Conservation (phyloP, 805 yeast genomes). For the Saccharomycopsis olivae region DNA sequence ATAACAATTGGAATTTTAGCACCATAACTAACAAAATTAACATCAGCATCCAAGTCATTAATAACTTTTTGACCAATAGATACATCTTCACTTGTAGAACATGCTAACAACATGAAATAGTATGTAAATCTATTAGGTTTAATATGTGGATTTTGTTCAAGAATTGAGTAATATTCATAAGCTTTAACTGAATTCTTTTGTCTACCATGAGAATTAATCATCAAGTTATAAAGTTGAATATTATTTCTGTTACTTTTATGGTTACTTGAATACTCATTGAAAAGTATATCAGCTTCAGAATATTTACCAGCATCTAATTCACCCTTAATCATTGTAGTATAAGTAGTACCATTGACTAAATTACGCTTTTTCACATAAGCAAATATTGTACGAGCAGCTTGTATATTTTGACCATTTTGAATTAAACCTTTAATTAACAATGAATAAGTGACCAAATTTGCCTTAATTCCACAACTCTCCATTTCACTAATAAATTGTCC, state of each 20-base stretch:
- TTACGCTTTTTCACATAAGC: constrained; percentile 33
- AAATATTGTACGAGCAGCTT: constrained; percentile 42
- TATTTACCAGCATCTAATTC: constrained; percentile 28
- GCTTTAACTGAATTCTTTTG: constrained; percentile 15
- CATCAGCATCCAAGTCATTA: neutral
- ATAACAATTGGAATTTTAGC: constrained; percentile 28
- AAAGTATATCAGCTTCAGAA: constrained; percentile 27
- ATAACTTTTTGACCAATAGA: constrained; percentile 28
- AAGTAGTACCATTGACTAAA: constrained; percentile 30
- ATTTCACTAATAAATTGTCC: constrained; percentile 33
- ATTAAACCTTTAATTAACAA: constrained; percentile 45
- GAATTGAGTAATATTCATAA: constrained; percentile 17
- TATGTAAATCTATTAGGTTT: constrained; percentile 41
- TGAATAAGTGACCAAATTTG: constrained; percentile 38
- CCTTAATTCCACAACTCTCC: constrained; percentile 26
- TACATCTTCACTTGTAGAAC: constrained; percentile 25
- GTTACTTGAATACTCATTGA: constrained; percentile 26
- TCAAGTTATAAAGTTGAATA: constrained; percentile 20
- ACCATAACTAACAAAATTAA: constrained; percentile 24
- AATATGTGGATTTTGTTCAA: neutral
- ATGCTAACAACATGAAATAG: constrained; percentile 35
- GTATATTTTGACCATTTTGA: constrained; percentile 34
- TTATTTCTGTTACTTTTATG: constrained; percentile 5
- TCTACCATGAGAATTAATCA: constrained; percentile 21
- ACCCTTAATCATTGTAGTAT: constrained; percentile 16